Base-by-base conservation (phyloP, 805 yeast species). In the Ogataea haglerorum region DNA sequence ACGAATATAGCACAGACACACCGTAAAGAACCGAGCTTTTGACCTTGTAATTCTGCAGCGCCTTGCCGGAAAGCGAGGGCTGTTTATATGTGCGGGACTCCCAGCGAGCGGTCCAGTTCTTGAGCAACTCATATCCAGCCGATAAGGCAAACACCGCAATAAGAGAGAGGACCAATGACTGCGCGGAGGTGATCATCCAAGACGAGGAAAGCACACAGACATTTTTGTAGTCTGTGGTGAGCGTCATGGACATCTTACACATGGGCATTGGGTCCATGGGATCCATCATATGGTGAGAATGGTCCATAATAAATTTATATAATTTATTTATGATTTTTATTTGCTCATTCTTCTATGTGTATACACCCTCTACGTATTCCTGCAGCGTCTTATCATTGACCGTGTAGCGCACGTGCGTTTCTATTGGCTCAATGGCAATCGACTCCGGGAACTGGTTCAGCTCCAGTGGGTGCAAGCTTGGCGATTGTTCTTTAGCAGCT, bases 361-460 rank as follows among this genome's bases (percentile, higher is more conserved):
- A 13, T 16, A 30, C 23, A 18, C 23, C 33, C 7, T 30, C 33
- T 24, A 30, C 33, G 23, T 15, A 30, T 8, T 30, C 23, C 23
- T 18, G 16, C 33, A 30, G 15, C 21, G 10, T 19, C 13, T 28
- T 21, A 30, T 64, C 65, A 34, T 72, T 57, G 1, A 60, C 49
- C 6, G 50, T 45, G 27, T 70, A 56, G 3, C 54, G 42, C 1
- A 75, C 59, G 17, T 61, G 52, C 47, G 64, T 76, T 2, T 60
- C 60, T 13, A 54, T 60, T 0, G 88, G 88, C 45, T 80, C 87
- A 35, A 83, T 73, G 1, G 84, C 80, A 19, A 82, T 75, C 0
- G 82, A 78, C 10, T 65, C 65, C 1, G 85, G 86, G 38, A 63
- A 65, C 33, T 58, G 54, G 51, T 81, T 81, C 40, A 70, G 59